Conservation (phyloP, 164 flowering plant genomes). For the Stephania cephalantha region DNA sequence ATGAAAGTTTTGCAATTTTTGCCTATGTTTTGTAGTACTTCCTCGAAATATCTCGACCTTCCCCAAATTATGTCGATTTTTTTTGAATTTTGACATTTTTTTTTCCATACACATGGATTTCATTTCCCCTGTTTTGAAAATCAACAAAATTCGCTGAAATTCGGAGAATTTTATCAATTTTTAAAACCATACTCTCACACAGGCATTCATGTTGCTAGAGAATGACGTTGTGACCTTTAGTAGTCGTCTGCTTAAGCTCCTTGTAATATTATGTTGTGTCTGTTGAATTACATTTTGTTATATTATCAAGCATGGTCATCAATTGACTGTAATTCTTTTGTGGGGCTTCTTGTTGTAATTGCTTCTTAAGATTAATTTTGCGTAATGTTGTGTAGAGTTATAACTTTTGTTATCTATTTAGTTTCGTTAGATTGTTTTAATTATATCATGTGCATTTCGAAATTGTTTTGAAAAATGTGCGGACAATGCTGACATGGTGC, state of each 20-base stretch:
- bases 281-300: not conserved
- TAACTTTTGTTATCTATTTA: not conserved
- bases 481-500: not conserved
- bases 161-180: too few relatives aligned
- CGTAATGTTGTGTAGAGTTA: not conserved
- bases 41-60: too few relatives aligned
- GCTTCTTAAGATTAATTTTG: not conserved
- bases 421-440: not conserved
- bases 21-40: too few relatives aligned
- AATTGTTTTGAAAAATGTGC: not conserved
- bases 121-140: too few relatives aligned
- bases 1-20: too few relatives aligned
- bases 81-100: too few relatives aligned
- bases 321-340: not conserved
- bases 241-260: not conserved
- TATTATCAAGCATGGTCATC: not conserved
- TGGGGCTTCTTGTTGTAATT: not conserved
- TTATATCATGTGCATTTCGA: not conserved
- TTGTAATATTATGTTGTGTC: not conserved
- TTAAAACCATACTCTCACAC: too few relatives aligned
- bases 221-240: not conserved
- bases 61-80: too few relatives aligned
- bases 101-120: too few relatives aligned
- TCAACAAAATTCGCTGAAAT: too few relatives aligned
- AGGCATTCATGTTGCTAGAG: not conserved